These are phyloP conservation scores for Paecilomyces formosus DNA, from an alignment of 2,329 filamentous ascomycete species.

Conservation along the genomic window DNA sequence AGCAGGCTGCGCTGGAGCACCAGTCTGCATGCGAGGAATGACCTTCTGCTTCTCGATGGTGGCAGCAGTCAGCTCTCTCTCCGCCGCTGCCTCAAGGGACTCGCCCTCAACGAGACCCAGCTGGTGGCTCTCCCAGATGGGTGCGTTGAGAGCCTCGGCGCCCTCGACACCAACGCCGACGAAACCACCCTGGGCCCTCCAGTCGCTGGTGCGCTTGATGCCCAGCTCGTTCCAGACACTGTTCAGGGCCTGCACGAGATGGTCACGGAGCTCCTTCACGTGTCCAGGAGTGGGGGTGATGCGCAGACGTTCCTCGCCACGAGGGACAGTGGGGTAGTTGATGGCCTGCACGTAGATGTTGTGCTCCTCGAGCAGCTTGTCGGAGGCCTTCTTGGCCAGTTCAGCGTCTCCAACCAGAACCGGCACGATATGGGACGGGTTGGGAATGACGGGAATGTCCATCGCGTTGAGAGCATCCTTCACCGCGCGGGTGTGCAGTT, in stretches of 20 bases:
- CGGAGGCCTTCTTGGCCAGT: slow-evolving; percentile 82
- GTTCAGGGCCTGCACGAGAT: slow-evolving; percentile 77
- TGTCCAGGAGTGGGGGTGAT: slow-evolving; percentile 96
- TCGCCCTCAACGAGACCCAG: slow-evolving; percentile 60
- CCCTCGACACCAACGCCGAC: slow-evolving; percentile 79
- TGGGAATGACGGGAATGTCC: slow-evolving; percentile 94
- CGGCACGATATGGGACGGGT: slow-evolving; percentile 93
- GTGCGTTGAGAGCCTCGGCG: slow-evolving; percentile 50
- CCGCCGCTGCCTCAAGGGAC: slow-evolving; percentile 51
- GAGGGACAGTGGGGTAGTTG: slow-evolving; percentile 97
- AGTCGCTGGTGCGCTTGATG: slow-evolving; percentile 89
- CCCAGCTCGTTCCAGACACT: slow-evolving; percentile 80
- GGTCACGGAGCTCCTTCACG: slow-evolving; percentile 72
- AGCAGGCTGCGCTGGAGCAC: slow-evolving; percentile 11
- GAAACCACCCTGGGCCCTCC: slow-evolving; percentile 86
- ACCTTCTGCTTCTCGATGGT: slow-evolving; percentile 7
- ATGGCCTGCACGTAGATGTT: slow-evolving; percentile 97
- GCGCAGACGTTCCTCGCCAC: slow-evolving; percentile 92
- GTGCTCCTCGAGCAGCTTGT: slow-evolving; percentile 83
- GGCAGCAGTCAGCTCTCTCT: slow-evolving; percentile 28
- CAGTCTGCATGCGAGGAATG: slow-evolving; percentile 6
- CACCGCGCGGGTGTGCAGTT: slow-evolving; percentile 90
- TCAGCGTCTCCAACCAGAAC: slow-evolving; percentile 91
- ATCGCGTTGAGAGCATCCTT: slow-evolving; percentile 72
- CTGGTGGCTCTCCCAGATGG: slow-evolving; percentile 91